phyloP scores from a whole-genome alignment of 768 basidiomycete species.

The Lyophyllum semitale region DNA sequence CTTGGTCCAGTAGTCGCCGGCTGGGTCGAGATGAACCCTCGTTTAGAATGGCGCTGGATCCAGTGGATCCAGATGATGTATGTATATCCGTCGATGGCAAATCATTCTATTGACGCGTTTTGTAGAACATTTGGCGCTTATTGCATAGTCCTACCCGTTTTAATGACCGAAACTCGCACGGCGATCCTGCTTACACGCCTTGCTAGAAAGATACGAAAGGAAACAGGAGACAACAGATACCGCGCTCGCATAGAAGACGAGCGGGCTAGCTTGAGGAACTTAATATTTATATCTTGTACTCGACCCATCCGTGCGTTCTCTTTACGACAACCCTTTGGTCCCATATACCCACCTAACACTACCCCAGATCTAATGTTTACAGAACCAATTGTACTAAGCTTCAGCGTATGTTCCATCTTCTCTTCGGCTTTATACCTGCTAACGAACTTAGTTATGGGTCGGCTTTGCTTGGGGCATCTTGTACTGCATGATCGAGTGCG shows the following conservation, averaged over 20 bases:
- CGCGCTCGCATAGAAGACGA: constrained; percentile 67
- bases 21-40: constrained; percentile 63
- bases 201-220: constrained; percentile 63
- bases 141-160: constrained; percentile 47
- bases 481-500: constrained; percentile 66
- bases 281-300: constrained; percentile 72
- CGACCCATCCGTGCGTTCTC: constrained; percentile 64
- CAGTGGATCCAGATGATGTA: constrained; percentile 79
- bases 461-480: constrained; percentile 78
- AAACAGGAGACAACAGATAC: constrained; percentile 65
- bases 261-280: constrained; percentile 47
- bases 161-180: constrained; percentile 74
- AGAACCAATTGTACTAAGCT: constrained; percentile 74
- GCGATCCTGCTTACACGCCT: constrained; percentile 68
- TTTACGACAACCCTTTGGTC: neutral
- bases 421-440: constrained; percentile 17
- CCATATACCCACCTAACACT: neutral
- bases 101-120: neutral
- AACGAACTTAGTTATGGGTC: constrained; percentile 56
- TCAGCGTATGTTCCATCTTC: constrained; percentile 59
- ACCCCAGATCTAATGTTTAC: constrained; percentile 60
- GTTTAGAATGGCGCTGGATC: constrained; percentile 79
- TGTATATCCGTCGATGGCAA: constrained; percentile 14
- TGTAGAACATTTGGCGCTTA: constrained; percentile 54
- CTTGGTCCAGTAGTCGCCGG: constrained; percentile 65